Evolutionary conservation across 2,329 filamentous ascomycete genomes (phyloP).

Genomic region (Phyllosticta citrichinensis): DNA sequence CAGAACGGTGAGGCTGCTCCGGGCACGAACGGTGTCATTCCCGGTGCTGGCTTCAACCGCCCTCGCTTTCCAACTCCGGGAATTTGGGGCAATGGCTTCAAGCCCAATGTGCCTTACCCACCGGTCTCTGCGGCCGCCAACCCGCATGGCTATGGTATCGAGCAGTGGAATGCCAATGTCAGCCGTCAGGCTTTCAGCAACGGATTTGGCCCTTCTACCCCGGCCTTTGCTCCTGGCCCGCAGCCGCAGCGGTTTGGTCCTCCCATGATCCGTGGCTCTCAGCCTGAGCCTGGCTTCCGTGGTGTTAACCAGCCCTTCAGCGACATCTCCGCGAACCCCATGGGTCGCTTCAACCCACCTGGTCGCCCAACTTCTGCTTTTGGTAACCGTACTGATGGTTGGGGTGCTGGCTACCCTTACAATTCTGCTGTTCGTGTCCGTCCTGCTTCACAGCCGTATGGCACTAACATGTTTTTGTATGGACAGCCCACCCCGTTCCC

Average conservation of each 20-base stretch:
- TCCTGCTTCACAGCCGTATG: conserved; percentile 1
- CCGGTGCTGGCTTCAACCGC: conserved; percentile 40
- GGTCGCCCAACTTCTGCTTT: conserved; percentile 29
- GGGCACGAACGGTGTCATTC: conserved; percentile 47
- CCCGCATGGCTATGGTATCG: neutral
- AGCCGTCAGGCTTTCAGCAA: conserved; percentile 2
- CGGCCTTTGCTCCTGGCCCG: neutral
- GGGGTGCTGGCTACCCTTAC: conserved; percentile 11
- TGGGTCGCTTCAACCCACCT: conserved; percentile 25
- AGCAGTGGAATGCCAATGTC: neutral
- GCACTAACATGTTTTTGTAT: conserved; percentile 13
- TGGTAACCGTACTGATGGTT: conserved; percentile 22
- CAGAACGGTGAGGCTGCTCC: conserved; percentile 46
- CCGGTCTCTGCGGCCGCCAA: neutral
- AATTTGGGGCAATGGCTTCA: conserved; percentile 40
- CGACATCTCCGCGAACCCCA: conserved; percentile 26
- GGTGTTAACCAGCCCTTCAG: conserved; percentile 26
- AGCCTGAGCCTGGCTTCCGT: conserved; percentile 15
- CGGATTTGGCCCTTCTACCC: neutral
- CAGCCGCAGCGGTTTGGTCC: conserved; percentile 1
- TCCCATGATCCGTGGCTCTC: neutral
- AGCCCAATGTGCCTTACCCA: conserved; percentile 4
- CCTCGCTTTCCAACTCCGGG: conserved; percentile 34
- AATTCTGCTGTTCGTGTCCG: conserved; percentile 1
- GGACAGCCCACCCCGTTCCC: conserved; percentile 7